phyloP scores from a whole-genome alignment of 2,329 filamentous ascomycete species.

The Elsinoe arachidis region DNA sequence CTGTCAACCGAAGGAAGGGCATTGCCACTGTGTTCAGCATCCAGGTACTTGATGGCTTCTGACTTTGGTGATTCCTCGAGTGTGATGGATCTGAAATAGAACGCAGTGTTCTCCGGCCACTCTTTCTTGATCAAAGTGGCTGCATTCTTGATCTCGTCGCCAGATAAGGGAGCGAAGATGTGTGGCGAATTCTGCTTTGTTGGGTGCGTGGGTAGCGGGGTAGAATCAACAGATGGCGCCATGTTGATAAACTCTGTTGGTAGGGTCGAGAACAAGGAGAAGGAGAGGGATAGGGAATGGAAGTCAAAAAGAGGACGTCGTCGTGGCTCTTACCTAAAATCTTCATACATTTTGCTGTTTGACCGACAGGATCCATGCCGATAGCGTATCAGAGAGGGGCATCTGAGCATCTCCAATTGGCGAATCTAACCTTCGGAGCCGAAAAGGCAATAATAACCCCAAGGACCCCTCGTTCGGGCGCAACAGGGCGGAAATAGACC shows the following conservation, averaged over 20 bases:
- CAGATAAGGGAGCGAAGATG: slow-evolving; percentile 51
- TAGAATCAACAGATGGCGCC: background rate
- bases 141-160: slow-evolving; percentile 47
- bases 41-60: slow-evolving; percentile 17
- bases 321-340: background rate
- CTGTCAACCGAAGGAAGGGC: slow-evolving; percentile 51
- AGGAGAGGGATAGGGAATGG: background rate
- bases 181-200: slow-evolving; percentile 32
- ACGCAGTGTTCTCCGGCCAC: slow-evolving; percentile 47
- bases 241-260: background rate
- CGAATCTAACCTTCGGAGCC: background rate
- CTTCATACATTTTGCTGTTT: background rate
- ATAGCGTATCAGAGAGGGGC: slow-evolving; percentile 5
- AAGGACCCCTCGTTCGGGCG: background rate
- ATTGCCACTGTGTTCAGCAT: slow-evolving; percentile 25
- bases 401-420: background rate
- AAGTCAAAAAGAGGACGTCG: background rate
- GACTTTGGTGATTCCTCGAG: slow-evolving; percentile 17
- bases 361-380: background rate
- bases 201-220: slow-evolving; percentile 19
- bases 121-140: slow-evolving; percentile 42
- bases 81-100: slow-evolving; percentile 61
- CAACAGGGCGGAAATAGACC: background rate
- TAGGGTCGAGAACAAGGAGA: background rate
- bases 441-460: background rate